Base-by-base conservation (phyloP, 495 filamentous ascomycete species). In the Talaromyces trachyspermus region DNA sequence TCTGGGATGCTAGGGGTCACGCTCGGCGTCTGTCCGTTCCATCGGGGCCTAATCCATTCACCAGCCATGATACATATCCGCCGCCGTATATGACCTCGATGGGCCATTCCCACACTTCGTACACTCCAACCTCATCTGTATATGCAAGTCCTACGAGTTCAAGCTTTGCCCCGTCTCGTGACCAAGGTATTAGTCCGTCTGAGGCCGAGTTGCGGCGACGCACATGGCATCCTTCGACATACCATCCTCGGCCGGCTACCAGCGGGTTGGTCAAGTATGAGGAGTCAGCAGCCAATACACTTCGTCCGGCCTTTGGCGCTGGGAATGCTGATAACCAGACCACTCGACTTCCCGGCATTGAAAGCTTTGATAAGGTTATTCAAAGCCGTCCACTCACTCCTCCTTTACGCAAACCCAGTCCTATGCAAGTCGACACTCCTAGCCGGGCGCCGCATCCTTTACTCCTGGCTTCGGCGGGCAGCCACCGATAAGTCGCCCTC, bases 191-290 rank as follows among this genome's bases (percentile, higher is more conserved):
- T 4, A 71, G 63, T 54, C 70, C 76, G 2, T 70, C 79, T 2
- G 87, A 91, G 49, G 81, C 86, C 18, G 85, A 89, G 40, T 82
- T 81, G 77, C 80, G 88, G 50, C 69, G 89, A 48, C 74, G 88
- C 39, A 95, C 89, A 6, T 95, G 89, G 89, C 89, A 95, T 67
- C 88, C 87, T 3, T 85, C 86, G 20, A 85, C 81, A 0, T 83
- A 83, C 57, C 69, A 78, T 72, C 76, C 63, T 61, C 79, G 69
- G 48, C 82, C 65, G 60, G 81, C 56, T 50, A 88, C 72, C 52
- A 87, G 71, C 63, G 75, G 70, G 19, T 55, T 78, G 49, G 74
- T 62, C 49, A 77, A 70, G 54, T 76, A 78, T 54, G 80, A 79
- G 61, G 84, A 77, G 0, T 72, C 78, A 3, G 77, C 82, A 37